A percentile compares a stretch with the other conserved stretches of the same genome.
Conservation (phyloP, 768 basidiomycete genomes). For the Mycena latifolia region DNA sequence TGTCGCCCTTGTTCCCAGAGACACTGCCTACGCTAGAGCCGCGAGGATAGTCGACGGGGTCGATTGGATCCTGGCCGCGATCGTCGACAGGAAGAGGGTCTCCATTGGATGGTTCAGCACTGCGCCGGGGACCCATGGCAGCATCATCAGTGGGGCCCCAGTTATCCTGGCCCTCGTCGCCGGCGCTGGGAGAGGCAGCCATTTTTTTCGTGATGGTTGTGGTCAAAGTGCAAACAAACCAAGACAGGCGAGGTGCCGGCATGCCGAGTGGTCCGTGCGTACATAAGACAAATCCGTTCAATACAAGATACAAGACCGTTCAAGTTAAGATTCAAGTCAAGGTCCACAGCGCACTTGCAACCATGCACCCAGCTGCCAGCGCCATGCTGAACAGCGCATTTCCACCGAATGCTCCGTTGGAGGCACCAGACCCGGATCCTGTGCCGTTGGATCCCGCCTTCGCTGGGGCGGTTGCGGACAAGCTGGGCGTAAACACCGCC, state of each 20-base stretch:
- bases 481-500: conserved; percentile 72
- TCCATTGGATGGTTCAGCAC: conserved; percentile 59
- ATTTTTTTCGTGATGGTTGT: conserved; percentile 27
- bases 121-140: conserved; percentile 54
- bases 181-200: conserved; percentile 35
- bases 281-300: too few relatives aligned
- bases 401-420: conserved; percentile 15
- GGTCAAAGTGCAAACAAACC: not conserved
- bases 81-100: conserved; percentile 63
- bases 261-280: conserved; percentile 19
- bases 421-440: not conserved
- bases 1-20: conserved; percentile 59
- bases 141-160: conserved; percentile 67
- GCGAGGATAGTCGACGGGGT: conserved; percentile 61
- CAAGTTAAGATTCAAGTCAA: conserved; percentile 39
- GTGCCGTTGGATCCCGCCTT: not conserved
- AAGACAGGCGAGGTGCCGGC: not conserved
- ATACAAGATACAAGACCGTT: too few relatives aligned
- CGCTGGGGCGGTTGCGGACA: conserved; percentile 40
- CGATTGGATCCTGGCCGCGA: conserved; percentile 62
- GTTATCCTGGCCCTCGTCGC: conserved; percentile 47
- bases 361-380: conserved; percentile 53
- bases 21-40: conserved; percentile 61
- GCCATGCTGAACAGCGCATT: conserved; percentile 53
- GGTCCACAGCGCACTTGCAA: conserved; percentile 51